Evolutionary conservation across 208 protist species (phyloP).

Genomic region (Leishmania martiniquensis): DNA sequence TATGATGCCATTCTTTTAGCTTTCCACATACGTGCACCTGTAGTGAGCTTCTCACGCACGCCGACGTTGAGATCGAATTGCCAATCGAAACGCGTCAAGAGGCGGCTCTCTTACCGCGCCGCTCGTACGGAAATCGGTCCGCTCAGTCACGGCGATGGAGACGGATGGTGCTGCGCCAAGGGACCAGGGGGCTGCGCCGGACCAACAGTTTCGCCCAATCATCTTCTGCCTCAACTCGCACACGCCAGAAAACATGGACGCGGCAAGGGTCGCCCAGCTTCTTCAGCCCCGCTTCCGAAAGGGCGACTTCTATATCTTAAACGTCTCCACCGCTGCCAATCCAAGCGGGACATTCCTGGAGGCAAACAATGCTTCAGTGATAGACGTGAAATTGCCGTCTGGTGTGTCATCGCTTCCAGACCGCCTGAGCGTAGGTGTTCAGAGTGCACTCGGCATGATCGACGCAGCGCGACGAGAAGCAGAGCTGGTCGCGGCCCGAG

Average conservation of each 20-base stretch:
- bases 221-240: slow-evolving; percentile 27
- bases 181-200: neutral
- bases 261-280: slow-evolving; percentile 15
- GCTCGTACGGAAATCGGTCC: neutral
- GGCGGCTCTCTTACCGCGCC: neutral
- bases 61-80: neutral
- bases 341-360: slow-evolving; percentile 9
- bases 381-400: neutral
- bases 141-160: neutral
- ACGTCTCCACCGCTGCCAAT: slow-evolving; percentile 6
- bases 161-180: neutral
- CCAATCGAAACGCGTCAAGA: neutral
- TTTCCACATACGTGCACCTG: neutral
- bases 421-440: slow-evolving; percentile 7
- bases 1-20: neutral
- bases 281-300: slow-evolving; percentile 25
- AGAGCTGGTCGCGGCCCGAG: slow-evolving; percentile 32
- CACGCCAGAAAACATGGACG: slow-evolving; percentile 27
- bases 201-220: slow-evolving; percentile 17
- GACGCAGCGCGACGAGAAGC: slow-evolving; percentile 46
- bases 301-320: slow-evolving; percentile 28
- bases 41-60: neutral
- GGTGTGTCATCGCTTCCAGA: neutral
- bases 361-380: slow-evolving; percentile 1
- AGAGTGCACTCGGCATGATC: slow-evolving; percentile 56